Conservation (phyloP, 2,329 filamentous ascomycete species). For the Penicillium sumatraense region DNA sequence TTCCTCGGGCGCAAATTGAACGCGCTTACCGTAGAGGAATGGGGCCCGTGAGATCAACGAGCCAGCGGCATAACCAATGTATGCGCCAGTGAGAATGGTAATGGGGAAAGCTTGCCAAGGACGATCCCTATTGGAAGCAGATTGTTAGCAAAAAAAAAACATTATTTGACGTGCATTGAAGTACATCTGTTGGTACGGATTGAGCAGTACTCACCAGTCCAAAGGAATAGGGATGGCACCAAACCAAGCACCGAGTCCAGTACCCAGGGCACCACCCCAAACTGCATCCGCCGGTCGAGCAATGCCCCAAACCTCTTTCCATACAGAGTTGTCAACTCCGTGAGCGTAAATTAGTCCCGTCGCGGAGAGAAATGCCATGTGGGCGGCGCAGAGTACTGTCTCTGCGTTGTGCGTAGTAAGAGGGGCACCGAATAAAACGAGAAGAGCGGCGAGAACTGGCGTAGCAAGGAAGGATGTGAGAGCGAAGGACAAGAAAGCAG, state of each 20-base stretch:
- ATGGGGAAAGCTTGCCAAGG: constrained; percentile 99
- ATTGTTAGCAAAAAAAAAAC: constrained; percentile 6
- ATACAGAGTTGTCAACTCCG: constrained; percentile 73
- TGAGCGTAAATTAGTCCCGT: constrained; percentile 85
- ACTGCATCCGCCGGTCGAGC: constrained; percentile 79
- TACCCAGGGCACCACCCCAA: constrained; percentile 80
- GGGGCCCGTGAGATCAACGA: constrained; percentile 35
- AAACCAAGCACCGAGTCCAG: constrained; percentile 82
- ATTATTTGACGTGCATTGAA: too few relatives aligned
- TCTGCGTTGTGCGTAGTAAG: constrained; percentile 78
- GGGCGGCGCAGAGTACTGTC: constrained; percentile 78
- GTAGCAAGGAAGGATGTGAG: constrained; percentile 57
- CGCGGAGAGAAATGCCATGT: constrained; percentile 77
- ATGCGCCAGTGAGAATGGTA: constrained; percentile 83
- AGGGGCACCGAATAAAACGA: constrained; percentile 91
- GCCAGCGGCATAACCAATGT: constrained; percentile 75
- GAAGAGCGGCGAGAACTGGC: constrained; percentile 62
- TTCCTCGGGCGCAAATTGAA: constrained; percentile 35
- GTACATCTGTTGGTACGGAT: too few relatives aligned
- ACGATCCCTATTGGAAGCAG: constrained; percentile 71
- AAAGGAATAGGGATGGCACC: constrained; percentile 94
- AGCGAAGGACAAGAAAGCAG: constrained; percentile 71
- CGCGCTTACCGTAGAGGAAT: constrained; percentile 39
- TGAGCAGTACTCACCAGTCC: constrained; percentile 82
- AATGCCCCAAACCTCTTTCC: constrained; percentile 71